phyloP scores from a whole-genome alignment of 345 rosid genomes.

The Salix arbutifolia region DNA sequence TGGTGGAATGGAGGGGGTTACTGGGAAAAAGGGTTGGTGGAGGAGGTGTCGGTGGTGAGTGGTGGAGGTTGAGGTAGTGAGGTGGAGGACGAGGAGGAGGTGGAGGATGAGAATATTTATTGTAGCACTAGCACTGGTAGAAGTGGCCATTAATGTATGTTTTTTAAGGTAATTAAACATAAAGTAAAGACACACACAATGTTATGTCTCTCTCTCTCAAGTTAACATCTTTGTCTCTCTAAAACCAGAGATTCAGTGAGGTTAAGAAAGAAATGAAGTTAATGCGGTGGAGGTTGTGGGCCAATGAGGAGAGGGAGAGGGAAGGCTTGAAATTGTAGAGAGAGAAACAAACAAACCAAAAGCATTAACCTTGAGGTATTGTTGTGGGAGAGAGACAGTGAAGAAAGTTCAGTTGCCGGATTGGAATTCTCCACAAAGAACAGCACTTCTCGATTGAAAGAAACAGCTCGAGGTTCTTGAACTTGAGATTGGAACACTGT shows the following conservation, averaged over 20 bases:
- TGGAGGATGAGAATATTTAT: background rate
- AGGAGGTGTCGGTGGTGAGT: constrained; percentile 17
- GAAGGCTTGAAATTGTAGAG: background rate
- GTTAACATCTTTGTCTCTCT: background rate
- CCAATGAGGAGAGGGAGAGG: background rate
- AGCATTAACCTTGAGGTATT: too few species aligned
- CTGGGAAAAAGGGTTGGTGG: constrained; percentile 24
- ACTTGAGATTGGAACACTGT: too few species aligned
- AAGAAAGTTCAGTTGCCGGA: too few species aligned
- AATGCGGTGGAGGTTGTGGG: background rate
- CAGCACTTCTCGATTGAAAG: too few species aligned
- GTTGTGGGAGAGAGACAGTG: too few species aligned
- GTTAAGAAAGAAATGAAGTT: background rate
- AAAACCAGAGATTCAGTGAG: background rate
- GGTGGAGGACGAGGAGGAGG: background rate
- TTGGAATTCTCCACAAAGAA: too few species aligned
- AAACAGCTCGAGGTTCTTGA: too few species aligned
- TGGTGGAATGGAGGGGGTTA: constrained; percentile 6
- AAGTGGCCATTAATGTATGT: background rate
- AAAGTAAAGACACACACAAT: too few species aligned
- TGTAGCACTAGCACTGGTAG: background rate
- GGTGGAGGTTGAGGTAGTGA: background rate
- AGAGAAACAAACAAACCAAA: too few species aligned
- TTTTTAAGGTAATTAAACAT: background rate
- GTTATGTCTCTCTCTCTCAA: background rate